Conservation (phyloP, 2,329 filamentous ascomycete genomes). For the Aureobasidium sp. region DNA sequence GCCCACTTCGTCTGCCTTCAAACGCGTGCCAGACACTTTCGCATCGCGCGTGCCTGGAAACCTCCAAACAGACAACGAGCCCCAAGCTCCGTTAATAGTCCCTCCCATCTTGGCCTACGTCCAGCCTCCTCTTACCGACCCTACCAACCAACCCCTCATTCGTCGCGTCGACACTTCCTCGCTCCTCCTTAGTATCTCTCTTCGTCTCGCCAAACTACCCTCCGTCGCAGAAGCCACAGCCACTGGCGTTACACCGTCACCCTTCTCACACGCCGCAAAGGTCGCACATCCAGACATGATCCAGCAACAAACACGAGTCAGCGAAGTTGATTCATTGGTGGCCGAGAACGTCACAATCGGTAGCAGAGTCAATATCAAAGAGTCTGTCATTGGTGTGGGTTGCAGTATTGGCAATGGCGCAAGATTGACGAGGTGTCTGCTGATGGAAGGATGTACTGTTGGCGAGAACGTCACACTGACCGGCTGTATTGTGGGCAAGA, state of each 20-base stretch:
- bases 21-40: conserved; percentile 2
- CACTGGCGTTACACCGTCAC: conserved; percentile 48
- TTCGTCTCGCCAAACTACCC: conserved; percentile 80
- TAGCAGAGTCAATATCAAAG: conserved; percentile 86
- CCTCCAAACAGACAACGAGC: conserved; percentile 11
- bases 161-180: conserved; percentile 83
- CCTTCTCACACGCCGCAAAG: conserved; percentile 72
- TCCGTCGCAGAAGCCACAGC: conserved; percentile 56
- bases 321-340: conserved; percentile 72
- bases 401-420: conserved; percentile 83
- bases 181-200: conserved; percentile 71
- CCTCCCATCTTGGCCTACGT: conserved; percentile 78
- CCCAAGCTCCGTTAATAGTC: conserved; percentile 39
- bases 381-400: conserved; percentile 78
- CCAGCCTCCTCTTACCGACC: conserved; percentile 47
- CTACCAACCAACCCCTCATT: conserved; percentile 52
- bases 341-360: conserved; percentile 85
- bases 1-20: conserved; percentile 15
- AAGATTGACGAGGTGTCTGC: conserved; percentile 74
- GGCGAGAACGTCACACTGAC: conserved; percentile 79
- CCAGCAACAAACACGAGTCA: conserved; percentile 73
- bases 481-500: conserved; percentile 76
- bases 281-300: conserved; percentile 78
- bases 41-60: conserved; percentile 18
- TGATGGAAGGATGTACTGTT: conserved; percentile 88